Evolutionary conservation across 2,329 filamentous ascomycete species (phyloP), one percentile per base, ranked within the genome.

Genomic region (Ceratocystiopsis brevicomis): DNA sequence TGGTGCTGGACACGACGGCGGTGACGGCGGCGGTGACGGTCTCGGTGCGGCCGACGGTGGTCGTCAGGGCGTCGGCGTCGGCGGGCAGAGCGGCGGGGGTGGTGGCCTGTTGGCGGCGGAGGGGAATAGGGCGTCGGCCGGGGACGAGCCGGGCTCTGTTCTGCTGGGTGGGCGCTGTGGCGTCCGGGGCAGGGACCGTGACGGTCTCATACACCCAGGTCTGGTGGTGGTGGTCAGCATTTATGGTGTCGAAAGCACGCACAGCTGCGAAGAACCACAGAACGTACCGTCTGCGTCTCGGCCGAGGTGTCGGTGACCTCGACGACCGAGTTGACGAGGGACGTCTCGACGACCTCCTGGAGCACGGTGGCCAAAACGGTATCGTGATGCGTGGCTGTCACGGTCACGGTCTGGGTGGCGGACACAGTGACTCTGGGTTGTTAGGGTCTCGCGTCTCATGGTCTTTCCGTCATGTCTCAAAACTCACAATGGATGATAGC

Each of bases 211-310:
- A 50, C 4, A 44, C 15, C 50, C 50, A 51, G 40, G 50, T 41
- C 46, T 48, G 10, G 13, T 8, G 4, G 35, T 16, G 10, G 15
- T 8, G 13, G 19, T 21, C 14, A 12, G 16, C n/a, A n/a, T n/a
- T n/a, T n/a, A n/a, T n/a, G n/a, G n/a, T n/a, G n/a, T n/a, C n/a
- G n/a, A n/a, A n/a, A n/a, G n/a, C n/a, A n/a, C n/a, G n/a, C n/a
- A n/a, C n/a, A n/a, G n/a, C n/a, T n/a, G n/a, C n/a, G 12, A 25
- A 21, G 3, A 14, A 18, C 45, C 17, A 30, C 8, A 9, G 5
- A 30, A 30, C 25, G 25, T 41, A 49, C 51, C 6, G 52, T 53
- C 36, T 53, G 44, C 1, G 51, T 53, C 14, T 45, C 43, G n/a
- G 17, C 43, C 33, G 45, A 43, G 19, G 49, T 52, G 19, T 47